Conservation (phyloP, 306 rosid species). For the Hippophae gyantsensis region DNA sequence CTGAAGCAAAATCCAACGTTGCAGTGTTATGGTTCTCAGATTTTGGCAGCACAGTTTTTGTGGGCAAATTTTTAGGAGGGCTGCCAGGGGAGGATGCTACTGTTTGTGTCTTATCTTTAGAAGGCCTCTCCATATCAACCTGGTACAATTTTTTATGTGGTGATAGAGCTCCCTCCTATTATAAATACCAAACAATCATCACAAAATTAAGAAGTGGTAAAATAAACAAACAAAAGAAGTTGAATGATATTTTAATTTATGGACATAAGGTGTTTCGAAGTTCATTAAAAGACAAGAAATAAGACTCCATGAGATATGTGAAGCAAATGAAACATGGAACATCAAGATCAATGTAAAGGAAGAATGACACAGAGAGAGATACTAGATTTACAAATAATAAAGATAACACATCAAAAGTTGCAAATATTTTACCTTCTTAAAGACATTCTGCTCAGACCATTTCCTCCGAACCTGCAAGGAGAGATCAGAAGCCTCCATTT, state of each 20-base stretch:
- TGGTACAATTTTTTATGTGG: constrained; percentile 44
- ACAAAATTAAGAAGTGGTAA: constrained; percentile 5
- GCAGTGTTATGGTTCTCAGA: constrained; percentile 32
- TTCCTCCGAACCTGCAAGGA: constrained; percentile 46
- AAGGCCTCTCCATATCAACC: constrained; percentile 39
- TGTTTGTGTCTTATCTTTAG: constrained; percentile 48
- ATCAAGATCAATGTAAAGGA: no score
- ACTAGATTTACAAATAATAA: no score
- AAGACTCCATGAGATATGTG: no score
- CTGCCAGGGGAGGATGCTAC: constrained; percentile 44
- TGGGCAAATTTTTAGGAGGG: constrained; percentile 37
- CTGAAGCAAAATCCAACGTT: constrained; percentile 30
- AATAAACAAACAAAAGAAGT: neutral
- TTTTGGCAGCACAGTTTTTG: constrained; percentile 29
- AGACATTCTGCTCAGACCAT: constrained; percentile 48
- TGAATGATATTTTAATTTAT: no score
- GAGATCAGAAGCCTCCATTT: constrained; percentile 32
- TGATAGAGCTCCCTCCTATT: constrained; percentile 31
- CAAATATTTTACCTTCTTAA: constrained; percentile 40
- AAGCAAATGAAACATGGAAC: no score
- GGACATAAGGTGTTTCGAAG: no score
- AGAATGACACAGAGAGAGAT: no score
- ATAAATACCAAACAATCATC: constrained; percentile 23
- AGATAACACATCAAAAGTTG: no score
- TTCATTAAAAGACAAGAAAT: no score